Base-by-base conservation (phyloP, 192 early-diverging fungal species). In the Backusella macrospora region DNA sequence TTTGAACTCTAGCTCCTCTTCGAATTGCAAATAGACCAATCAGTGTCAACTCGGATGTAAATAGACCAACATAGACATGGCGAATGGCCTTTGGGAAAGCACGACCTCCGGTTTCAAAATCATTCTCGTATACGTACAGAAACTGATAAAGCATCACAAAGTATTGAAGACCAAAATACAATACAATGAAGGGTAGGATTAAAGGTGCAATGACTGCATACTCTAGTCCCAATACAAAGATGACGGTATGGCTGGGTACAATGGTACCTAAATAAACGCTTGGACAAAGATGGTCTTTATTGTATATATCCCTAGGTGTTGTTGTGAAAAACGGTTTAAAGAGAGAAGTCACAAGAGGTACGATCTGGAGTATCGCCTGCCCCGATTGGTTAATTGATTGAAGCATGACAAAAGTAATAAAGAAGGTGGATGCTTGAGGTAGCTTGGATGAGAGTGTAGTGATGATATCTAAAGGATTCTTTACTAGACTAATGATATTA, bases 91-190 rank as follows among this genome's bases (percentile, higher is more conserved):
- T 81, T 0, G 90, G 88, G 71, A 88, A 94, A 14, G 86, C 83
- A 40, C 90, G 81, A 2, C 92, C 92, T 34, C 87, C 89, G 1
- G 89, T 86, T 49, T 85, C 80, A 74, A 85, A 82, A 1, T 77
- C 59, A 39, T 84, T 80, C 37, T 88, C 82, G 74, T 90, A 92
- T 6, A 94, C 92, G 47, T 92, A 94, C 45, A 93, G 80, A 74
- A 97, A 91, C 76, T 94, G 91, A 81, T 97, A 93, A 0, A 85
- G 76, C 76, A 93, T 95, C 7, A 94, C 93, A 59, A 94, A 66
- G 65, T 89, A 90, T 39, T 86, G 89, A 26, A 95, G 74, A 10
- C 78, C 83, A 77, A 93, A 97, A 83, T 92, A 95, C 37, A 92
- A 68, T 0, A 83, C 75, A 1, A 92, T 89, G 67, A 97, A 92